A percentile compares a stretch with the other conserved stretches of the same genome.
phyloP scores from a whole-genome alignment of 345 rosid genomes.

The Fremontodendron californicum region DNA sequence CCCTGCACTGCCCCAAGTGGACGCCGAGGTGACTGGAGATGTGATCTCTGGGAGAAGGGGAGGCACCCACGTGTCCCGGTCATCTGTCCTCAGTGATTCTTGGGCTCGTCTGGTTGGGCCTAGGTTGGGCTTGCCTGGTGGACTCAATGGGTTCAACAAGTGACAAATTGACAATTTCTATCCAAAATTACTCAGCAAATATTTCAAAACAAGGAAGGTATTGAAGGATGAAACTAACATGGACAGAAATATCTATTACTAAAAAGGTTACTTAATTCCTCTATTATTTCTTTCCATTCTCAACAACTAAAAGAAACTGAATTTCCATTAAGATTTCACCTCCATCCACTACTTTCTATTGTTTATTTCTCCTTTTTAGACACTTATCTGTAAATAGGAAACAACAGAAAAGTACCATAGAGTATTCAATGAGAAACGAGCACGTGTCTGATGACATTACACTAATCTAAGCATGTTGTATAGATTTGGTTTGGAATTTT shows the following conservation, averaged over 20 bases:
- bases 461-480: background rate
- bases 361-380: background rate
- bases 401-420: background rate
- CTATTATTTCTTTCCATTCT: background rate
- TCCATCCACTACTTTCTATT: background rate
- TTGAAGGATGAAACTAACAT: background rate
- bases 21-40: too few species aligned
- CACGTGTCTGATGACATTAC: background rate
- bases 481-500: background rate
- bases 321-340: background rate
- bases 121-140: too few species aligned
- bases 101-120: too few species aligned
- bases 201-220: background rate
- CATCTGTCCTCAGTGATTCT: too few species aligned
- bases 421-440: background rate
- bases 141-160: too few species aligned
- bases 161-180: background rate
- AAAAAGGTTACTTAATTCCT: background rate
- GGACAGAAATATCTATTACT: background rate
- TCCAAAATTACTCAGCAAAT: background rate
- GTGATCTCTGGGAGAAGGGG: too few species aligned
- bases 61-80: too few species aligned
- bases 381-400: background rate
- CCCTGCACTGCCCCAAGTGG: too few species aligned
- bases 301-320: background rate